A percentile compares a stretch with the other conserved stretches of the same genome.
Conservation (phyloP, 2,329 filamentous ascomycete genomes). For the Scleromitrula shiraiana region DNA sequence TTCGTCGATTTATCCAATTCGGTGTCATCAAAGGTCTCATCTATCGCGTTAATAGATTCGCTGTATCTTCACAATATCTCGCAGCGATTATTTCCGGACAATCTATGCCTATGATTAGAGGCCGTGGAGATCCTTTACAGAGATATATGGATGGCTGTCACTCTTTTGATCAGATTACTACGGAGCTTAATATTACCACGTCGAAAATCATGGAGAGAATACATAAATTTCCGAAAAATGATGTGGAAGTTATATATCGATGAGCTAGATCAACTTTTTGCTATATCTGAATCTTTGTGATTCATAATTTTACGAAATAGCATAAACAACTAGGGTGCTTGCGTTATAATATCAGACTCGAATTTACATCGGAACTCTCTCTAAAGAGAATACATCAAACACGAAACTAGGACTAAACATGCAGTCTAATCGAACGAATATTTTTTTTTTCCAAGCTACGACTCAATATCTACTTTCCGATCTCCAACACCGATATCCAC, state of each 20-base stretch:
- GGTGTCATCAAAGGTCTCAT: constrained; percentile 92
- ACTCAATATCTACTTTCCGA: too few relatives aligned
- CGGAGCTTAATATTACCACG: constrained; percentile 63
- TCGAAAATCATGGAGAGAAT: constrained; percentile 62
- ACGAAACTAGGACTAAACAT: too few relatives aligned
- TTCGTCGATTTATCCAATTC: constrained; percentile 88
- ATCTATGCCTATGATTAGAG: constrained; percentile 28
- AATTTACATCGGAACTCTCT: too few relatives aligned
- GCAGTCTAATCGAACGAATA: too few relatives aligned
- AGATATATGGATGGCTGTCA: constrained; percentile 68
- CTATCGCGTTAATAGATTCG: constrained; percentile 88
- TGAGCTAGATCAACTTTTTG: too few relatives aligned
- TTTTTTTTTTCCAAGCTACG: too few relatives aligned
- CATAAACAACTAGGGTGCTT: too few relatives aligned
- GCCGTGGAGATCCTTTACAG: constrained; percentile 37
- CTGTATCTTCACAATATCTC: constrained; percentile 59
- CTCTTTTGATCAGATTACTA: constrained; percentile 76
- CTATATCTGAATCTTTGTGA: too few relatives aligned
- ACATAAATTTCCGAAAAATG: constrained; percentile 41
- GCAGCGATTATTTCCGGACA: constrained; percentile 30
- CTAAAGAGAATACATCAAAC: too few relatives aligned
- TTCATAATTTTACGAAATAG: too few relatives aligned
- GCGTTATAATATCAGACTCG: too few relatives aligned
- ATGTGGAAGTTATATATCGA: constrained; percentile 33
- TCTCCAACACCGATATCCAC: too few relatives aligned